These are phyloP conservation scores for Ophiorrhiza pumila DNA, from an alignment of 257 asterid genomes.

Conservation along the genomic window DNA sequence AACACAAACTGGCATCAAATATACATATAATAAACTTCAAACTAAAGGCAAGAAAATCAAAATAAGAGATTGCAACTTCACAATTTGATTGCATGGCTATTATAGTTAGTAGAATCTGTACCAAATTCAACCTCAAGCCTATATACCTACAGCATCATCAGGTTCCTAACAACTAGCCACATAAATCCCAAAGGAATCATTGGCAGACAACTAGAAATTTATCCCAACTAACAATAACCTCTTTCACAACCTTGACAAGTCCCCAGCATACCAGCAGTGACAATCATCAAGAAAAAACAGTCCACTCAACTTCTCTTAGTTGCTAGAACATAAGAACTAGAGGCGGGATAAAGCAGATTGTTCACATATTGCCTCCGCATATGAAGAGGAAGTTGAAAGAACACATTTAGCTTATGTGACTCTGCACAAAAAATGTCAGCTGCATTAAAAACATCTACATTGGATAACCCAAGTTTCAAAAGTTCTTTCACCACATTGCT, in stretches of 20 bases:
- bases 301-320: neutral
- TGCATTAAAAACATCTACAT: neutral
- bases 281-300: neutral
- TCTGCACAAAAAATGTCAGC: neutral
- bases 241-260: neutral
- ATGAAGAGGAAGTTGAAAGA: constrained; percentile 2
- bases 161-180: neutral
- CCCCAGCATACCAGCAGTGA: neutral
- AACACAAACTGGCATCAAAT: neutral
- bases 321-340: neutral
- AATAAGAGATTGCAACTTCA: neutral
- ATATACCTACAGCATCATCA: neutral
- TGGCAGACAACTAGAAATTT: neutral
- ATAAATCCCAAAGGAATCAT: neutral
- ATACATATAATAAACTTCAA: neutral
- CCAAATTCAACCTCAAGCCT: neutral
- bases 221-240: neutral
- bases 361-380: neutral
- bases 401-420: neutral
- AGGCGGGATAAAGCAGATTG: neutral
- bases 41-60: neutral
- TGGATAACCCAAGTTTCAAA: constrained; percentile 3
- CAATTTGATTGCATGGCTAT: neutral
- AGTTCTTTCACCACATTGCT: neutral
- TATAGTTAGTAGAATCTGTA: neutral